Percentiles rank a stretch among this genome's conserved stretches.
Evolutionary conservation across 163 green algal species (phyloP).

Genomic region (Scenedesmus sp.): DNA sequence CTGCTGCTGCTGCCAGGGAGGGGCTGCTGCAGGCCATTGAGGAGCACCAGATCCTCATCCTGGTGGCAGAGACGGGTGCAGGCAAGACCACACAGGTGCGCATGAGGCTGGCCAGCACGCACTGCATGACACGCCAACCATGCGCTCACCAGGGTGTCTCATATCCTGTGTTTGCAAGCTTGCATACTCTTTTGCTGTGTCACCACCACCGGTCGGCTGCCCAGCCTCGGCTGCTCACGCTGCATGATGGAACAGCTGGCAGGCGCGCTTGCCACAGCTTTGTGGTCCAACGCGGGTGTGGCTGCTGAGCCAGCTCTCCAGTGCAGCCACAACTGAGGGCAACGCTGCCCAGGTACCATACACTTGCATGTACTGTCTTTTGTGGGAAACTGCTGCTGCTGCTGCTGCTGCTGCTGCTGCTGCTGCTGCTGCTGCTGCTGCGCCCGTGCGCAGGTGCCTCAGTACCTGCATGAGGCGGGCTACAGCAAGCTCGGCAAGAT

Average conservation of each 20-base stretch:
- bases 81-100: constrained; percentile 98
- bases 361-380: neutral
- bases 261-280: too few relatives aligned
- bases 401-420: neutral
- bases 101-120: too few relatives aligned
- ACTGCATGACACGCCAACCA: too few relatives aligned
- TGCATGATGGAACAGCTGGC: too few relatives aligned
- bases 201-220: too few relatives aligned
- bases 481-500: constrained; percentile 94
- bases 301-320: too few relatives aligned
- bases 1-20: constrained; percentile 57
- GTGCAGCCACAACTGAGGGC: neutral
- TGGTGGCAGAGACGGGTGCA: constrained; percentile 97
- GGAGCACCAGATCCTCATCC: constrained; percentile 95
- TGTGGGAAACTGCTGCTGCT: neutral
- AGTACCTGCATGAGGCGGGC: constrained; percentile 96
- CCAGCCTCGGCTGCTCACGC: too few relatives aligned
- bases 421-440: neutral
- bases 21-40: constrained; percentile 87
- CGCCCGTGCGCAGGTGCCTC: constrained; percentile 75
- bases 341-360: neutral
- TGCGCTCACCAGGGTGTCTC: too few relatives aligned
- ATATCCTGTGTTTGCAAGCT: too few relatives aligned
- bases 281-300: too few relatives aligned
- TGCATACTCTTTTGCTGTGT: too few relatives aligned